These are phyloP conservation scores for Endotrypanum monterogeii DNA, from an alignment of 208 protist species.

Conservation along the genomic window DNA sequence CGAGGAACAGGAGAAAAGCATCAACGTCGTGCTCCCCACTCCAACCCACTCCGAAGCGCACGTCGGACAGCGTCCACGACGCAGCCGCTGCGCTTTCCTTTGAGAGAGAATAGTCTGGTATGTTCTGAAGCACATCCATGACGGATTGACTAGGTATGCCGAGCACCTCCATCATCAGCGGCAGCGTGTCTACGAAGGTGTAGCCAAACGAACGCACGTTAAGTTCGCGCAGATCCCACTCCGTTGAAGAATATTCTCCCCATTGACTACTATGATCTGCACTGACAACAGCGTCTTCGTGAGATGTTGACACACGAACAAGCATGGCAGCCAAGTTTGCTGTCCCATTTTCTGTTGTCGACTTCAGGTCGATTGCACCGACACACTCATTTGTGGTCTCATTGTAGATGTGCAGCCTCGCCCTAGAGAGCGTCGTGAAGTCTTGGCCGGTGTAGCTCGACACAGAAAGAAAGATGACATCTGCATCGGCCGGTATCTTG, in stretches of 20 bases:
- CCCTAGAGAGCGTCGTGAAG: slow-evolving; percentile 50
- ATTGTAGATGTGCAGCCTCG: slow-evolving; percentile 60
- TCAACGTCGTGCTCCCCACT: slow-evolving; percentile 77
- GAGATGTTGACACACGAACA: slow-evolving; percentile 39
- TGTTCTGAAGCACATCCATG: slow-evolving; percentile 46
- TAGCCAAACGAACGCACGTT: slow-evolving; percentile 80
- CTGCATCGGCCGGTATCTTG: slow-evolving; percentile 69
- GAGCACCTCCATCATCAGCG: slow-evolving; percentile 69
- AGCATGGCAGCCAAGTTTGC: slow-evolving; percentile 74
- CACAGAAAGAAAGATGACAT: slow-evolving; percentile 73
- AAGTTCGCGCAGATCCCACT: slow-evolving; percentile 80
- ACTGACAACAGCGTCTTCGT: not conserved
- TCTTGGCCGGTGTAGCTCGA: slow-evolving; percentile 80
- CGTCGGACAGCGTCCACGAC: slow-evolving; percentile 52
- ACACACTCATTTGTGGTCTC: slow-evolving; percentile 66
- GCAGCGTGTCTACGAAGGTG: slow-evolving; percentile 83
- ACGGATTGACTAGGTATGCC: slow-evolving; percentile 46
- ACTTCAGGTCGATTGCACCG: slow-evolving; percentile 59
- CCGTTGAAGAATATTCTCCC: not conserved
- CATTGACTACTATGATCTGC: not conserved
- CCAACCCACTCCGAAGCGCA: slow-evolving; percentile 87
- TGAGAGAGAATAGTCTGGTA: slow-evolving; percentile 68
- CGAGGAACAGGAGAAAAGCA: slow-evolving; percentile 77
- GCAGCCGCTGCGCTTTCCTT: slow-evolving; percentile 38
- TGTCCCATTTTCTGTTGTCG: slow-evolving; percentile 57